Evolutionary conservation across 2,329 filamentous ascomycete genomes (phyloP), one percentile per base, ranked within the genome.

Genomic region (Beauveria pseudobassiana): DNA sequence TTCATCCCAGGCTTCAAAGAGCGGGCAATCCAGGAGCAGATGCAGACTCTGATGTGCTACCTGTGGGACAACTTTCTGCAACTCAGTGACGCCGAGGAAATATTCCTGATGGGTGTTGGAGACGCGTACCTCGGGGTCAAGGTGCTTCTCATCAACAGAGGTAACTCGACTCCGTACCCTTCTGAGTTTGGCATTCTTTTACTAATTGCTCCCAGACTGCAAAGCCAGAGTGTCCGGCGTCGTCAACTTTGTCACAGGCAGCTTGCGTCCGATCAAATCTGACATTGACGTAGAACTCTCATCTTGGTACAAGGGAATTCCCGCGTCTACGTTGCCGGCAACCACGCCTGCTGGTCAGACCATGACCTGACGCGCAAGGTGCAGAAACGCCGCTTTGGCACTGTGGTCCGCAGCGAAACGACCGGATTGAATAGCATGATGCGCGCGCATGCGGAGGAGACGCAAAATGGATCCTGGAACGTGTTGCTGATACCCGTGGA

Each of bases 21-120:
- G 66, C 75, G 73, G 57, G 74, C 73, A 1, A 70, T 85, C 8
- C 81, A 88, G 64, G 78, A 80, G 60, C 83, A 84, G 72, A 87
- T 84, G 0, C 86, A 89, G 64, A 87, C 93, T 64, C 78, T 97
- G 12, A 85, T 93, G 5, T 86, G 83, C 63, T 98, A 96, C 70
- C 78, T 99, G 16, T 99, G 95, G 95, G 93, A 97, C 68, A 99
- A 99, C 71, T 97, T 97, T 70, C 86, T 99, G 22, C 90, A 96
- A 78, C 80, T 90, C 38, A 87, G 87, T 56, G 76, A 88, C 2
- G 80, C 83, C 0, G 86, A 87, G 6, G 85, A 93, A 58, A 84
- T 98, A 18, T 90, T 96, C 70, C 79, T 99, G 24, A 81, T 99
- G 70, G 93, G 95, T 0, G 86, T 96, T 1, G 95, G 95, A n/a